phyloP scores from a whole-genome alignment of 2,329 filamentous ascomycete genomes.

The Curvularia eragrostidis region DNA sequence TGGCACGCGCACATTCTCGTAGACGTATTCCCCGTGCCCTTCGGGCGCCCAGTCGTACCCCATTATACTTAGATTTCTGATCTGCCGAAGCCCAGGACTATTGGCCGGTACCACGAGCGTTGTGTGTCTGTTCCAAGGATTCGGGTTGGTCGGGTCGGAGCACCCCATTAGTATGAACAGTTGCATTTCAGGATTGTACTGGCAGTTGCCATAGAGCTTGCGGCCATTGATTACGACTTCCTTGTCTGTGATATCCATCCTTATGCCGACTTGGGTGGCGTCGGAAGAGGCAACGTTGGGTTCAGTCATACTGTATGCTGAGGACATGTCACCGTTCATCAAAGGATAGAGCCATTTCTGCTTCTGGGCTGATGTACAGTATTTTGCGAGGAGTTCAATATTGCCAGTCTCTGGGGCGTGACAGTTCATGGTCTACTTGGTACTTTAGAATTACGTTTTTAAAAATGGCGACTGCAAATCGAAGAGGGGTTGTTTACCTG shows the following conservation, averaged over 20 bases:
- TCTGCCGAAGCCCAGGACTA: constrained; percentile 49
- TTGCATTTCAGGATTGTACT: constrained; percentile 48
- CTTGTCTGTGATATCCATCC: constrained; percentile 47
- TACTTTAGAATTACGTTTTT: constrained; percentile 1
- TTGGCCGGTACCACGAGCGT: constrained; percentile 51
- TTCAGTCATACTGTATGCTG: constrained; percentile 61
- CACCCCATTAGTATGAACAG: constrained; percentile 50
- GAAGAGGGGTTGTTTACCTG: constrained; percentile 33
- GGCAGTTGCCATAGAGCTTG: constrained; percentile 52
- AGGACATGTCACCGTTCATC: constrained; percentile 57
- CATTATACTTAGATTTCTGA: constrained; percentile 52
- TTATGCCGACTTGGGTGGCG: constrained; percentile 56
- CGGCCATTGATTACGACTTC: constrained; percentile 53
- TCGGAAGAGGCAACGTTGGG: constrained; percentile 60
- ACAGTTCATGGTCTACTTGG: constrained; percentile 52
- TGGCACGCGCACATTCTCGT: constrained; percentile 52
- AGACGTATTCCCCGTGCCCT: constrained; percentile 53
- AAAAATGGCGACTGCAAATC: background rate
- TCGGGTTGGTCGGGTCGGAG: constrained; percentile 50
- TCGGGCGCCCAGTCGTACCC: constrained; percentile 54
- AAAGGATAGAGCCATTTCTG: constrained; percentile 58
- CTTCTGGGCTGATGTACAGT: constrained; percentile 59
- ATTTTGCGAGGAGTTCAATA: constrained; percentile 61
- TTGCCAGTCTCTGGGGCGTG: constrained; percentile 60
- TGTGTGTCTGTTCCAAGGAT: constrained; percentile 52